Percentiles rank a stretch among this genome's conserved stretches.
phyloP scores from a whole-genome alignment of 495 filamentous ascomycete genomes.

The Daldinia childiae region DNA sequence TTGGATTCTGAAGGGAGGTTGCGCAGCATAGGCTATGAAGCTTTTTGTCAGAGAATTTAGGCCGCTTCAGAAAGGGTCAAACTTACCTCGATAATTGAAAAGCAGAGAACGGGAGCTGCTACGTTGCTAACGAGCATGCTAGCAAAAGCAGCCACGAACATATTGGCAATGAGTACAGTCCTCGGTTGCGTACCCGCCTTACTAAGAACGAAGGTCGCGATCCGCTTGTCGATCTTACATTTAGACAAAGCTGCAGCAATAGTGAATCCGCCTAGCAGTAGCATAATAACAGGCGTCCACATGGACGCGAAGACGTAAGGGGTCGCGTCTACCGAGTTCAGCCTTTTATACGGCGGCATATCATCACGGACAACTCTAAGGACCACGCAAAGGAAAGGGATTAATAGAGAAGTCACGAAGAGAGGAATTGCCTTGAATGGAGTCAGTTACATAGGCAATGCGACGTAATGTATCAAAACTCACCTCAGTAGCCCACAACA shows the following conservation, averaged over 20 bases:
- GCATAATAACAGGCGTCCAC: conserved; percentile 99
- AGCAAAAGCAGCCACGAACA: conserved; percentile 97
- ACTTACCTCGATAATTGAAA: conserved; percentile 87
- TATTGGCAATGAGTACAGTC: conserved; percentile 90
- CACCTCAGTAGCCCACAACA: conserved; percentile 97
- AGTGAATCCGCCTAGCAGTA: conserved; percentile 94
- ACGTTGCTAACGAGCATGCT: conserved; percentile 99
- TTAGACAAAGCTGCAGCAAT: conserved; percentile 96
- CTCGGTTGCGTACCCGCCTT: conserved; percentile 92
- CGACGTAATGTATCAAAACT: conserved; percentile 22
- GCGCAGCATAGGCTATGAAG: conserved; percentile 81
- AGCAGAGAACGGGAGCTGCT: conserved; percentile 97
- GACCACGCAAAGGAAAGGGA: conserved; percentile 92
- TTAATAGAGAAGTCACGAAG: conserved; percentile 93
- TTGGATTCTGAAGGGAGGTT: conserved; percentile 88
- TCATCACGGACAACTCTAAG: conserved; percentile 84
- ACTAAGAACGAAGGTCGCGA: conserved; percentile 96
- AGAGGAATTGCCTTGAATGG: conserved; percentile 82
- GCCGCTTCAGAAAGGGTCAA: not conserved
- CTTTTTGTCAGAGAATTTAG: conserved; percentile 21
- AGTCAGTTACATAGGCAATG: conserved; percentile 29
- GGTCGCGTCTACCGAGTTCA: conserved; percentile 78
- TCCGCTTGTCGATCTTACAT: conserved; percentile 95
- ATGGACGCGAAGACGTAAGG: conserved; percentile 89
- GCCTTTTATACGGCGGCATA: conserved; percentile 70